Base-by-base conservation (phyloP, 208 protist species). In the Blastocrithidia nonstop region DNA sequence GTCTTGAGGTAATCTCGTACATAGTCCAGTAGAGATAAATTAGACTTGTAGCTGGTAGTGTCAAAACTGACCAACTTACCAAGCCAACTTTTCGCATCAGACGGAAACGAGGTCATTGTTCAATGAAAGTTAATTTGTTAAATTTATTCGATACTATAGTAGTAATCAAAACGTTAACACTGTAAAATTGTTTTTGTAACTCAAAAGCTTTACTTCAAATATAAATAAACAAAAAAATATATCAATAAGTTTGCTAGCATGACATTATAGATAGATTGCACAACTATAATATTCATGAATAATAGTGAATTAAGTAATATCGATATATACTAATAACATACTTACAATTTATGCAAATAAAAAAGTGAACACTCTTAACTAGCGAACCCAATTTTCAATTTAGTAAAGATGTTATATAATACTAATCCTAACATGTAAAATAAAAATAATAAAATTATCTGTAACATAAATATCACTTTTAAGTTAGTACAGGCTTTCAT, bases 31-130 rank as follows among this genome's bases (percentile, higher is more conserved):
- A 74, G 54, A 16, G 65, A 56, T 33, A 78, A 25, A 53, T 75
- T 78, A 9, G 65, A 61, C 41, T 78, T 69, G 29, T 58, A 45
- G 40, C 69, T 83, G n/a, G 66, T 71, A 1, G 68, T 75, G 50
- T 78, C 66, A 42, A 72, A 78, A 44, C 54, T 40, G 19, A 76
- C 45, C 31, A 75, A 66, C 59, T 76, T 72, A 29, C 22, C 66
- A 31, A 79, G 13, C 29, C 13, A 35, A 35, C 13, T 35, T n/a
- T 35, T 35, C 29, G n/a, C 13, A 35, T 13, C 13, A 13, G 29
- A 35, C 13, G n/a, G 29, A 35, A 35, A n/a, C 29, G 29, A 13
- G 13, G 29, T 35, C 29, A 13, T 35, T 35, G 13, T 35, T n/a
- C n/a, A 35, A 35, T 35, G n/a, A 35, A 35, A n/a, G n/a, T n/a